phyloP scores from a whole-genome alignment of 352 stramenopile genomes.

The Hyaloperonospora brassicae region DNA sequence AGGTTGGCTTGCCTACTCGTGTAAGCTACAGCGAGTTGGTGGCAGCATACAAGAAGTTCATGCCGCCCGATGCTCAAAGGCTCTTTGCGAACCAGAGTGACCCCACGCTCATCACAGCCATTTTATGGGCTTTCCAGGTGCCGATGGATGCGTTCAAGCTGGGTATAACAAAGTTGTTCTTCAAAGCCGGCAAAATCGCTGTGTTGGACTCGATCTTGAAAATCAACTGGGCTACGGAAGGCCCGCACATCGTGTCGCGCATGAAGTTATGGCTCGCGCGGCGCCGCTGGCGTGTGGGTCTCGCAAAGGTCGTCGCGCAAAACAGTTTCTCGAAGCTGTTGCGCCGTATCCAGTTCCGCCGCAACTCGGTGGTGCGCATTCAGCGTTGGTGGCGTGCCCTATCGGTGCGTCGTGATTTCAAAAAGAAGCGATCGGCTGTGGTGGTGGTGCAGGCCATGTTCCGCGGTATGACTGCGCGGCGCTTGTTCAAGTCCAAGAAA shows the following conservation, averaged over 20 bases:
- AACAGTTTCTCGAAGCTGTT: conserved; percentile 63
- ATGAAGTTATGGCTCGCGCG: conserved; percentile 79
- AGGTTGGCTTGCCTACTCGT: conserved; percentile 84
- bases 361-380: conserved; percentile 47
- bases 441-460: conserved; percentile 75
- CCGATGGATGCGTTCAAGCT: conserved; percentile 80
- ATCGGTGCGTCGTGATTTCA: conserved; percentile 65
- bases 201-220: conserved; percentile 83
- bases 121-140: conserved; percentile 87
- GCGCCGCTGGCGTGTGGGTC: conserved; percentile 71
- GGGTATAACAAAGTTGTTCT: conserved; percentile 86
- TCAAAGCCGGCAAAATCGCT: conserved; percentile 87
- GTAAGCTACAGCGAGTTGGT: conserved; percentile 86
- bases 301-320: conserved; percentile 67
- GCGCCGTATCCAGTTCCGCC: conserved; percentile 48
- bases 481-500: conserved; percentile 78
- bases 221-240: conserved; percentile 84
- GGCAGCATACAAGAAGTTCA: conserved; percentile 74
- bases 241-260: conserved; percentile 73
- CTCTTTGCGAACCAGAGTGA: conserved; percentile 79
- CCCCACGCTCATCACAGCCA: conserved; percentile 76
- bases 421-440: conserved; percentile 68
- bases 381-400: conserved; percentile 82
- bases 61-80: conserved; percentile 57
- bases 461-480: conserved; percentile 65